phyloP scores from a whole-genome alignment of 164 flowering plant species.

The Piper betle region DNA sequence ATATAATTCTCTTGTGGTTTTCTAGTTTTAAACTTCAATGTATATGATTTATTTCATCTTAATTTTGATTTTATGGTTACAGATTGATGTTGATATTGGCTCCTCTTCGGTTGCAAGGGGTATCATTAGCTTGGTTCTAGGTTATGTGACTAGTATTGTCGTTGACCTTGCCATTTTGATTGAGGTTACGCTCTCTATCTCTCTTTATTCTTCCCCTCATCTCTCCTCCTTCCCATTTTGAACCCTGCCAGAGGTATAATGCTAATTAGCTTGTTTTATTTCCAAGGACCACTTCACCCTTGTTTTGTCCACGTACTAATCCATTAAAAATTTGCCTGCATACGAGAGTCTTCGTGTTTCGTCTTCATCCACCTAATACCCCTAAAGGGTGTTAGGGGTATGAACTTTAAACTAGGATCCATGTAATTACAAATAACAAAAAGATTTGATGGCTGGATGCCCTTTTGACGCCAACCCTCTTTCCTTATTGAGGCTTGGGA shows the following conservation, averaged over 20 bases:
- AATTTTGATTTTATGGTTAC: conserved; percentile 8
- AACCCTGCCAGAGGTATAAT: neutral
- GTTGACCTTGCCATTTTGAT: conserved; percentile 89
- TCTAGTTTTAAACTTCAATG: neutral
- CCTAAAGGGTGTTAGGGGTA: too few relatives aligned
- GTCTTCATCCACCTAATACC: neutral
- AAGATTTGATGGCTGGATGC: too few relatives aligned
- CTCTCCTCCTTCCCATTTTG: neutral
- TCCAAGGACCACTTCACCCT: neutral
- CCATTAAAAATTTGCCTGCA: neutral
- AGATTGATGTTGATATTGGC: conserved; percentile 98
- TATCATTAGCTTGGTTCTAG: conserved; percentile 81
- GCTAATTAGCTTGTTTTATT: neutral
- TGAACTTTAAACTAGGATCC: too few relatives aligned
- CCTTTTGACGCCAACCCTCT: too few relatives aligned
- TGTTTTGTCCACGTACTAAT: neutral
- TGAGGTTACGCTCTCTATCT: conserved; percentile 45
- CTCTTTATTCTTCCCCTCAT: neutral
- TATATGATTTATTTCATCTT: neutral
- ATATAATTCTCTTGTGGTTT: too few relatives aligned
- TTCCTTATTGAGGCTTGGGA: too few relatives aligned
- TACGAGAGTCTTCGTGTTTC: neutral
- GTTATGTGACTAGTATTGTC: conserved; percentile 88
- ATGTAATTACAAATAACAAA: too few relatives aligned
- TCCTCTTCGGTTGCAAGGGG: conserved; percentile 95